Conservation (phyloP, 2,329 filamentous ascomycete genomes). For the Aspergillus sp. region DNA sequence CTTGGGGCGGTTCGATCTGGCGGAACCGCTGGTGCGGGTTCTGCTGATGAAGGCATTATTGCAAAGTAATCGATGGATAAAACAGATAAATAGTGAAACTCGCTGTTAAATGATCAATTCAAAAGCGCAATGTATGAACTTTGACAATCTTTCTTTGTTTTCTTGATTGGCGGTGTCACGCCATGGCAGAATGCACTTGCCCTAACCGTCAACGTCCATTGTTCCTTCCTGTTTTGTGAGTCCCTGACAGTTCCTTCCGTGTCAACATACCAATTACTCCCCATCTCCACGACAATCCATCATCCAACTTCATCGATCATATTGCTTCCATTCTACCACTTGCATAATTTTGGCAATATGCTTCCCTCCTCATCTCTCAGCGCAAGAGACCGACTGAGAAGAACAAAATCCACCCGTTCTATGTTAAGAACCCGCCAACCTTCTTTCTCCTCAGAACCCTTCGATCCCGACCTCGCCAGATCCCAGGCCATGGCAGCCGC, state of each 20-base stretch:
- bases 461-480: conserved; percentile 25
- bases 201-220: neutral
- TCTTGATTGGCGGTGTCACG: too few relatives aligned
- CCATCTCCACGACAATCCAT: conserved; percentile 3
- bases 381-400: conserved; percentile 26
- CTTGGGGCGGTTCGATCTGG: too few relatives aligned
- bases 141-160: too few relatives aligned
- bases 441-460: conserved; percentile 15
- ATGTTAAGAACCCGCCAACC: conserved; percentile 23
- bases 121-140: too few relatives aligned
- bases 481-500: conserved; percentile 37
- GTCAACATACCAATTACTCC: neutral
- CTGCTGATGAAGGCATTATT: too few relatives aligned
- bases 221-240: neutral
- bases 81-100: too few relatives aligned
- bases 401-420: conserved; percentile 35
- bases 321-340: conserved; percentile 3
- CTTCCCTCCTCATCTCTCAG: conserved; percentile 22
- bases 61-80: too few relatives aligned
- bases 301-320: conserved; percentile 2
- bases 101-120: too few relatives aligned
- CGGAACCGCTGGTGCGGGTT: too few relatives aligned
- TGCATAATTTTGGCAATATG: conserved; percentile 13
- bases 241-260: too few relatives aligned
- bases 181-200: neutral